phyloP scores from a whole-genome alignment of 2,329 filamentous ascomycete genomes.

The Colletotrichum tamarilloi region DNA sequence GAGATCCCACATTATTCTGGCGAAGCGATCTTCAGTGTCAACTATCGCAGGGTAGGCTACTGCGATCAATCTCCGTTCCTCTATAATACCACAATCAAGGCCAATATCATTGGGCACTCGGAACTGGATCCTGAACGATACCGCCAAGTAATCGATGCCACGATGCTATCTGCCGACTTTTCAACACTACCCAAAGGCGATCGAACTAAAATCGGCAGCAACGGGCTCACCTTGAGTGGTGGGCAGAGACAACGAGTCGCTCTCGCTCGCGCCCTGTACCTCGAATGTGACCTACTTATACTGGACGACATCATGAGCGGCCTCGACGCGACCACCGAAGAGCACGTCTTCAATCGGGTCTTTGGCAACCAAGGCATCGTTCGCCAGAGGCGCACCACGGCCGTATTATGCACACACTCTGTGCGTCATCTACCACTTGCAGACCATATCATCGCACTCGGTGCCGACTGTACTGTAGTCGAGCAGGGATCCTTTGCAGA shows the following conservation, averaged over 20 bases:
- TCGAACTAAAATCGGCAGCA: conserved; percentile 51
- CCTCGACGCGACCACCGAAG: conserved; percentile 47
- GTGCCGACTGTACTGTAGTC: conserved; percentile 49
- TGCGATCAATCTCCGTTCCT: conserved; percentile 49
- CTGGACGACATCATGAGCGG: conserved; percentile 51
- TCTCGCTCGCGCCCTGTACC: conserved; percentile 47
- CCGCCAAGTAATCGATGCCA: conserved; percentile 48
- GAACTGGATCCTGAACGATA: conserved; percentile 46
- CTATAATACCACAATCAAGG: conserved; percentile 46
- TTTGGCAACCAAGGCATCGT: conserved; percentile 44
- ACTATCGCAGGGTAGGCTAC: conserved; percentile 40
- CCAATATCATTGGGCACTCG: conserved; percentile 51
- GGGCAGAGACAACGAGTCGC: conserved; percentile 46
- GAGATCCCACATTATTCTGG: conserved; percentile 39
- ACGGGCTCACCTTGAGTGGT: conserved; percentile 55
- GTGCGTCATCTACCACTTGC: conserved; percentile 52
- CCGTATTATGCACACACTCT: conserved; percentile 52
- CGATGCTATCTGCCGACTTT: conserved; percentile 47
- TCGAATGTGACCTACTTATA: conserved; percentile 43
- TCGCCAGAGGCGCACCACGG: conserved; percentile 38
- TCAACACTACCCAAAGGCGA: conserved; percentile 47
- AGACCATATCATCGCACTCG: conserved; percentile 57
- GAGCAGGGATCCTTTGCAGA: conserved; percentile 54
- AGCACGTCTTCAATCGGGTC: conserved; percentile 44
- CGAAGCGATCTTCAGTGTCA: conserved; percentile 29